Percentiles rank a stretch among this genome's conserved stretches.
Conservation (phyloP, 768 basidiomycete species). For the Lyophyllum semitale region DNA sequence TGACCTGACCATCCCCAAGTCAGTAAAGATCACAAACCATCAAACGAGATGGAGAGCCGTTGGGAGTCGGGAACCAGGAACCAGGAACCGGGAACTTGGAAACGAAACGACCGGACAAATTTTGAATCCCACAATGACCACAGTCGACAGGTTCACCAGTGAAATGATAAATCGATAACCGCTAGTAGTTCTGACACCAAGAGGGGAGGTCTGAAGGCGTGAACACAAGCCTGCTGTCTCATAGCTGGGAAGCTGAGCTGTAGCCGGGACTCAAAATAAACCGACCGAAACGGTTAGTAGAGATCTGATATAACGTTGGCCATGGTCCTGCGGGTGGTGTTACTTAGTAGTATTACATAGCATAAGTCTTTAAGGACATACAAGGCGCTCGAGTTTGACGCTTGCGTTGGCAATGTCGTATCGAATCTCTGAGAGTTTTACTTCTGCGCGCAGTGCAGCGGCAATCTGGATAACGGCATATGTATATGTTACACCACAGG, state of each 20-base stretch:
- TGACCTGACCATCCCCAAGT: neutral
- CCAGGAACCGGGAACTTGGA: neutral
- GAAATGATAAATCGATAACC: too few relatives aligned
- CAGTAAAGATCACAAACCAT: neutral
- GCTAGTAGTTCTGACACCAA: neutral
- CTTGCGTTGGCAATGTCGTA: neutral
- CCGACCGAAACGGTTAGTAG: neutral
- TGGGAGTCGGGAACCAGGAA: neutral
- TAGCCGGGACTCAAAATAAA: slow-evolving; percentile 1
- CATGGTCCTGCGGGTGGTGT: neutral
- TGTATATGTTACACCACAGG: neutral
- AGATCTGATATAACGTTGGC: neutral
- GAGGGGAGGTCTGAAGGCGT: neutral
- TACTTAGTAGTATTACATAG: neutral
- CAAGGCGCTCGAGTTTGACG: neutral
- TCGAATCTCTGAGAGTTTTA: neutral
- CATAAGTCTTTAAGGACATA: neutral
- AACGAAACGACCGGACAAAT: neutral
- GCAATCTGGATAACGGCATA: neutral
- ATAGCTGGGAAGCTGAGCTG: neutral
- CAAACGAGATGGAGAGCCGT: neutral
- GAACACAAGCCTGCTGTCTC: neutral
- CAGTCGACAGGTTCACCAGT: neutral
- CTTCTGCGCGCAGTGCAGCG: neutral
- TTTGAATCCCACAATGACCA: neutral